Evolutionary conservation across 2,329 filamentous ascomycete species (phyloP).

Genomic region (Colletotrichum liaoningense): DNA sequence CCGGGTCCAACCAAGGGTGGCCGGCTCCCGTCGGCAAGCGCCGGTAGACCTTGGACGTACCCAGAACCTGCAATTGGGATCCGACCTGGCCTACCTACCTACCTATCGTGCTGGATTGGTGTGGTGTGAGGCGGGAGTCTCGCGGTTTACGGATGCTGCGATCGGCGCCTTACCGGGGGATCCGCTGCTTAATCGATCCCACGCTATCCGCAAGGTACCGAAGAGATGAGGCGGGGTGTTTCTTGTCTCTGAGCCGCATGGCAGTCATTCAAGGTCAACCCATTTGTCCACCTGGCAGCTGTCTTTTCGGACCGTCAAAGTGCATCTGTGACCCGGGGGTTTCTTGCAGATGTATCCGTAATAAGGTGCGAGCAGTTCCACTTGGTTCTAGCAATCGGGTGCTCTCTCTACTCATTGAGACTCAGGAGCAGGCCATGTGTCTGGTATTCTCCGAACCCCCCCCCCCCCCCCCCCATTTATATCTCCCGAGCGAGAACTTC

Average conservation of each 20-base stretch:
- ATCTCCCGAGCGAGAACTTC: background rate
- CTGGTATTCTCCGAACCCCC: background rate
- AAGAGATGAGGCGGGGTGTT: background rate
- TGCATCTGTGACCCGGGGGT: background rate
- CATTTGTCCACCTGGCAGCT: background rate
- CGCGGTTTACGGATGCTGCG: background rate
- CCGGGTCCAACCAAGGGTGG: background rate
- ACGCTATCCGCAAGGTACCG: background rate
- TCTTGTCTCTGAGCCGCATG: background rate
- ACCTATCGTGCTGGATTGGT: background rate
- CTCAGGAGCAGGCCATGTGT: background rate
- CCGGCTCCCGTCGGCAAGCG: background rate
- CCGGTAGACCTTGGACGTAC: background rate
- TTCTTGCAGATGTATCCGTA: background rate
- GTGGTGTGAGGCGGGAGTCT: background rate
- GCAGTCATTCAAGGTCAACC: background rate
- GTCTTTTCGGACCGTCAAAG: background rate
- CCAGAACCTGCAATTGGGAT: background rate
- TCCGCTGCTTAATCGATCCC: conserved; percentile 8
- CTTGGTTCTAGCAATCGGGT: background rate
- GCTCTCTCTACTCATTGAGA: background rate
- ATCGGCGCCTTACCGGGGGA: background rate
- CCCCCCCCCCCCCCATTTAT: background rate
- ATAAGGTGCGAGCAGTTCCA: background rate
- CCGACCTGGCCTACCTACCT: too few species aligned